Evolutionary conservation across 768 basidiomycete species (phyloP).

Genomic region (Suillus alpinus): DNA sequence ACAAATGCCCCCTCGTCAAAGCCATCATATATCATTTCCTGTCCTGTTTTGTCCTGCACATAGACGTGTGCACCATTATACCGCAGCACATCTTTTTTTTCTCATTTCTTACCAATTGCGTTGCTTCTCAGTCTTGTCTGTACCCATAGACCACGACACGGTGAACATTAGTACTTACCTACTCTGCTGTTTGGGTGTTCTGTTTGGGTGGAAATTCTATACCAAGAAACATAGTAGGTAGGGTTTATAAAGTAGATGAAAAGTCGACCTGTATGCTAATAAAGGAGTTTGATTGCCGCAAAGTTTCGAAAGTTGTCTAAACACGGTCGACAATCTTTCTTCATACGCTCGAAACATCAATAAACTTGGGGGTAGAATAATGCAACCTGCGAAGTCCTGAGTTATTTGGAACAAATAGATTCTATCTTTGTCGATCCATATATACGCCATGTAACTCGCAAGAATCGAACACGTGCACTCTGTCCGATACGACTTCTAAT

Average conservation of each 20-base stretch:
- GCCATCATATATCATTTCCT: constrained; percentile 4
- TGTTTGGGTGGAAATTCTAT: constrained; percentile 18
- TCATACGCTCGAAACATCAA: no score
- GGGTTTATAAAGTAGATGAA: not conserved
- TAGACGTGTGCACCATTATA: constrained; percentile 4
- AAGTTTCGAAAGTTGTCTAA: no score
- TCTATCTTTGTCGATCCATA: no score
- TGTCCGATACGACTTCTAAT: no score
- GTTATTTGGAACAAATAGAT: no score
- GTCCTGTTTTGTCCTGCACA: no score
- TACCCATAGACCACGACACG: constrained; percentile 4
- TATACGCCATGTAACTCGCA: no score
- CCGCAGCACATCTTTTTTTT: constrained; percentile 3
- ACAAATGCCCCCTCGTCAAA: constrained; percentile 12
- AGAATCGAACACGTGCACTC: no score
- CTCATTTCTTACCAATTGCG: not conserved
- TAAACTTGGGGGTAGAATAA: no score
- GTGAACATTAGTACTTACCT: constrained; percentile 8
- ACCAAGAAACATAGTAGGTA: constrained; percentile 14
- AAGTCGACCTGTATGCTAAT: constrained; percentile 5
- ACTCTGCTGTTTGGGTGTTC: not conserved
- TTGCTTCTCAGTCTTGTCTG: constrained; percentile 5
- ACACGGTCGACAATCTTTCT: no score
- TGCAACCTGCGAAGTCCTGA: no score
- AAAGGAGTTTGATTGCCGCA: constrained; percentile 3